A percentile compares a stretch with the other conserved stretches of the same genome.
Conservation (phyloP, 2,329 filamentous ascomycete species). For the Monilinia aucupariae region DNA sequence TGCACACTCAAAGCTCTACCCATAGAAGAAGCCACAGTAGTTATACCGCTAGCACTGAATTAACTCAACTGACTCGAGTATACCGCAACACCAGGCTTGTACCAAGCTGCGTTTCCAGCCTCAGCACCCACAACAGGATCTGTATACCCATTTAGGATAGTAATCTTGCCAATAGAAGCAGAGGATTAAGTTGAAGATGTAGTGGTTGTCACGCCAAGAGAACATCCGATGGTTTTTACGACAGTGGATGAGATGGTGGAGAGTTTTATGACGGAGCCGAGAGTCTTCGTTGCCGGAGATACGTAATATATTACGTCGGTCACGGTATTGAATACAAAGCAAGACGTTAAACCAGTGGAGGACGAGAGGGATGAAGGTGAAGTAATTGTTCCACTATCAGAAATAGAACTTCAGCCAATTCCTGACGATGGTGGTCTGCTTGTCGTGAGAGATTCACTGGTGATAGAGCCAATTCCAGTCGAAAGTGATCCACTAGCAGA, state of each 20-base stretch:
- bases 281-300: neutral
- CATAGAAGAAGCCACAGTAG: neutral
- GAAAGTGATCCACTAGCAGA: neutral
- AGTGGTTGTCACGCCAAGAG: neutral
- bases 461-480: neutral
- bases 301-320: conserved; percentile 10
- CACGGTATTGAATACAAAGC: conserved; percentile 6
- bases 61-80: neutral
- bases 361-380: neutral
- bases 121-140: conserved; percentile 1
- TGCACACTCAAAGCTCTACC: neutral
- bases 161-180: conserved; percentile 7
- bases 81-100: neutral
- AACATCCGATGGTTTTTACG: neutral
- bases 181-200: conserved; percentile 2
- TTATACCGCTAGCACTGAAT: conserved; percentile 5
- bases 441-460: neutral
- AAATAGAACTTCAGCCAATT: neutral
- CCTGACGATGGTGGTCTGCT: neutral
- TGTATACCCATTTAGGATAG: conserved; percentile 2
- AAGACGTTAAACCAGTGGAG: neutral
- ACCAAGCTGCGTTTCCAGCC: neutral
- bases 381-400: neutral
- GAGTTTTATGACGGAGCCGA: conserved; percentile 1
- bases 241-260: conserved; percentile 4